Evolutionary conservation across 257 asterid species (phyloP), one percentile per base, ranked within the genome.

Genomic region (Cruciata laevipes): DNA sequence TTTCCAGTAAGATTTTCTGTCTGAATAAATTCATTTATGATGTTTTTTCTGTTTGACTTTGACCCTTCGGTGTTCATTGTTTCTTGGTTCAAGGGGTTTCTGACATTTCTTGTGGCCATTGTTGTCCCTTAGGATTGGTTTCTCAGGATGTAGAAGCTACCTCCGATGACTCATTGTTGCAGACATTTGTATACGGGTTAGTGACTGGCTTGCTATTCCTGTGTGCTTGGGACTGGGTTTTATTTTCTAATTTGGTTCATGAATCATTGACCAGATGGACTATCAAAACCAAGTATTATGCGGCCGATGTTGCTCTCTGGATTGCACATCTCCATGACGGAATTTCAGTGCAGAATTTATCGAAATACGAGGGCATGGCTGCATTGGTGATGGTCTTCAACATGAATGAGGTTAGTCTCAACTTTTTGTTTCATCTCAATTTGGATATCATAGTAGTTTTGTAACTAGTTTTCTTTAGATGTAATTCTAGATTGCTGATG

Each of bases 371-470:
- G 63, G 79, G 68, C 37, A 23, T 75, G 78, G 87, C 74, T 76
- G 96, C 99, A 17, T 69, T 94, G 75, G 97, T 90, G 78, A 81
- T 94, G 97, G 99, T 94, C 68, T 90, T 90, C 49, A 95, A 94
- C 70, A 70, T 80, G 72, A 88, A 53, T 70, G 82, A 90, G 74
- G 97, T 90, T 72, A 83, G 91, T 66, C 75, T 69, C 75, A 10
- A 47, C 32, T 18, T 73, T 30, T 30, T 55, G 32, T 57, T 73
- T 68, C 57, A 6, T 70, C 52, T 59, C 62, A 40, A 31, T 60
- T 63, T 52, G 51, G 55, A 33, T 33, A 11, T 68, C 14, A 21
- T 40, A 21, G 24, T 25, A 6, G 24, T 56, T 55, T 57, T 27
- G 3, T 47, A 64, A 69, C 66, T 37, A 53, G 44, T 51, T 72